These are phyloP conservation scores for Leptographium galeiforme DNA, from an alignment of 2,329 filamentous ascomycete genomes.

Conservation along the genomic window DNA sequence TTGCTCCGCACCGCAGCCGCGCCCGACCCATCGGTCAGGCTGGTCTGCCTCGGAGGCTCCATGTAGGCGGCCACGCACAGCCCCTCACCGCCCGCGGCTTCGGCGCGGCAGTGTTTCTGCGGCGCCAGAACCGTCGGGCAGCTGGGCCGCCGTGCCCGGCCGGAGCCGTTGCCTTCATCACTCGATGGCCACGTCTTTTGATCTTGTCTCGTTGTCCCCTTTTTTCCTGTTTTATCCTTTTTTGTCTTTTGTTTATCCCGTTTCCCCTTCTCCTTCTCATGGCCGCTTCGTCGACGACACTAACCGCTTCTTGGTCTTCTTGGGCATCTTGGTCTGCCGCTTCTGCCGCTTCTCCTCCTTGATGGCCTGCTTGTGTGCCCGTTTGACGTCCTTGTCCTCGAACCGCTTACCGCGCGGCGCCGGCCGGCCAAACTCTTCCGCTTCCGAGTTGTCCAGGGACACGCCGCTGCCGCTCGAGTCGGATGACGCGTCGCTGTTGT, in stretches of 20 bases:
- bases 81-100: neutral
- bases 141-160: too few species aligned
- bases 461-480: conserved; percentile 36
- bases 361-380: conserved; percentile 73
- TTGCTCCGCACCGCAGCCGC: conserved; percentile 31
- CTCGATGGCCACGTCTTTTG: conserved; percentile 4
- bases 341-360: conserved; percentile 95
- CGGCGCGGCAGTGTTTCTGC: neutral
- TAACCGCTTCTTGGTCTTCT: conserved; percentile 85
- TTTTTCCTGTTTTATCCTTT: conserved; percentile 5
- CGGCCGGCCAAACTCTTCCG: conserved; percentile 49
- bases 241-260: conserved; percentile 33
- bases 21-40: neutral
- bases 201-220: neutral
- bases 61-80: neutral
- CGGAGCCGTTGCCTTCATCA: conserved; percentile 10
- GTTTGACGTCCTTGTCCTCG: conserved; percentile 83
- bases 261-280: neutral
- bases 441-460: conserved; percentile 22
- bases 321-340: conserved; percentile 89
- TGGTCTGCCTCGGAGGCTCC: neutral
- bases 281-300: conserved; percentile 49
- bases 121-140: neutral
- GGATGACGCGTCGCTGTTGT: conserved; percentile 15
- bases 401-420: conserved; percentile 69